Base-by-base conservation (phyloP, 2,329 filamentous ascomycete genomes). In the Aureobasidium vineae region DNA sequence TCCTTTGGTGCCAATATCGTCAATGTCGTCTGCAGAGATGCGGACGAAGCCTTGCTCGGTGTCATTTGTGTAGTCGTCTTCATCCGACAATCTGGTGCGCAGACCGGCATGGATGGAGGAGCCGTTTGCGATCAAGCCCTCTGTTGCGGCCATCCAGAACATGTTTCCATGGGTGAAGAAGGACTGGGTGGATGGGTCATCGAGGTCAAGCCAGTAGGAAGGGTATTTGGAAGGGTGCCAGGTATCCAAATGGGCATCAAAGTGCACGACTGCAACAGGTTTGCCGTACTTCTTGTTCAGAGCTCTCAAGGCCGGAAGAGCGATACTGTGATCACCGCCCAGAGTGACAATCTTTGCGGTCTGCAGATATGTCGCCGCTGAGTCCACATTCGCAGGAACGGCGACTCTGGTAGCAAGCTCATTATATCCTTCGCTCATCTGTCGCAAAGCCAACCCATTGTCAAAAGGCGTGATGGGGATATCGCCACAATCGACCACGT, bases 101-200 rank as follows among this genome's bases (percentile, higher is more conserved):
- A 96, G 81, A 1, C 92, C 92, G 0, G 91, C 92, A 76, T 97
- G 92, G 6, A 95, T 90, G 26, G 86, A 90, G 0, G 85, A 88
- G 16, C 82, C 80, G 76, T 94, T 93, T 68, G 85, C 83, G 67
- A 96, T 88, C 31, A 97, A 80, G 0, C 90, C 91, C 76, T 96
- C 92, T 36, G 88, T 87, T 57, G 88, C 88, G 6, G 92, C 92
- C 71, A 94, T 85, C 89, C 91, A 94, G 82, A 96, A 96, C 88
- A 96, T 95, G 71, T 86, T 91, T 5, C 93, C 92, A 77, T 97
- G 92, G 73, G 88, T 96, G 80, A 96, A 95, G 71, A 88, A 85
- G 2, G 86, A 84, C 76, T 91, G 90, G 68, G 86, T 83, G 2
- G 83, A 84, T 7, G 81, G 77, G 63, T 81, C 77, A 21, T 76